These are phyloP conservation scores for Hymenoscyphus scutula DNA, from an alignment of 2,329 filamentous ascomycete species.

Conservation along the genomic window DNA sequence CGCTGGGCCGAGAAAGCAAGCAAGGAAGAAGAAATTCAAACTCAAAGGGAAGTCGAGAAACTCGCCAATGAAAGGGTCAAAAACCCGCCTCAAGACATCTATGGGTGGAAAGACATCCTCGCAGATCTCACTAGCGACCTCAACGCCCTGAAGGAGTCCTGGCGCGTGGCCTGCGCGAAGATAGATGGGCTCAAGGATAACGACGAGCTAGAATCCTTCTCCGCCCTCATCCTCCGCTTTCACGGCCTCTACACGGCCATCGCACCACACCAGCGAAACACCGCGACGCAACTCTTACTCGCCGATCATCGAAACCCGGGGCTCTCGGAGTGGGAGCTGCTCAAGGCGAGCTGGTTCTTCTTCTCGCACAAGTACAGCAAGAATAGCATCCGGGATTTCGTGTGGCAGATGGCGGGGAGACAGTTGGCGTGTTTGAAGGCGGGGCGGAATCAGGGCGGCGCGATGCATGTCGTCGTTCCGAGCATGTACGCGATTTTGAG, in stretches of 20 bases:
- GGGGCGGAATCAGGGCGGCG: background rate
- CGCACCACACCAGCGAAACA: constrained; percentile 22
- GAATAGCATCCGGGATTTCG: constrained; percentile 13
- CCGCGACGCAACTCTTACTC: constrained; percentile 23
- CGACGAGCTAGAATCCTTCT: constrained; percentile 9
- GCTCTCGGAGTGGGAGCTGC: constrained; percentile 41
- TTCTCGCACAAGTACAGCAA: constrained; percentile 12
- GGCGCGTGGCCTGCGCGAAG: constrained; percentile 16
- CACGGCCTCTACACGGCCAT: constrained; percentile 29
- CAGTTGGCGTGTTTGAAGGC: constrained; percentile 33
- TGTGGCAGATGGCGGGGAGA: constrained; percentile 34
- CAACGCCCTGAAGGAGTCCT: constrained; percentile 10
- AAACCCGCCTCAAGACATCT: background rate
- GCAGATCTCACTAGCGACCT: constrained; percentile 21
- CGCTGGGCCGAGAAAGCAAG: constrained; percentile 15
- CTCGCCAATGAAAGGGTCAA: background rate
- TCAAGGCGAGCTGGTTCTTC: constrained; percentile 44
- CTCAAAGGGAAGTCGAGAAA: constrained; percentile 15
- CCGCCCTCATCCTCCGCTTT: constrained; percentile 11
- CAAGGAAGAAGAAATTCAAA: background rate
- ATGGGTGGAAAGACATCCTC: constrained; percentile 19
- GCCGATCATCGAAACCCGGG: constrained; percentile 18
- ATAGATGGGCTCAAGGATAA: constrained; percentile 1
- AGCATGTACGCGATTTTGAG: constrained; percentile 26
- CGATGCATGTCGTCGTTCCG: constrained; percentile 12